Base-by-base conservation (phyloP, 1,284 basidiomycete species). In the Tylopilus sp. region DNA sequence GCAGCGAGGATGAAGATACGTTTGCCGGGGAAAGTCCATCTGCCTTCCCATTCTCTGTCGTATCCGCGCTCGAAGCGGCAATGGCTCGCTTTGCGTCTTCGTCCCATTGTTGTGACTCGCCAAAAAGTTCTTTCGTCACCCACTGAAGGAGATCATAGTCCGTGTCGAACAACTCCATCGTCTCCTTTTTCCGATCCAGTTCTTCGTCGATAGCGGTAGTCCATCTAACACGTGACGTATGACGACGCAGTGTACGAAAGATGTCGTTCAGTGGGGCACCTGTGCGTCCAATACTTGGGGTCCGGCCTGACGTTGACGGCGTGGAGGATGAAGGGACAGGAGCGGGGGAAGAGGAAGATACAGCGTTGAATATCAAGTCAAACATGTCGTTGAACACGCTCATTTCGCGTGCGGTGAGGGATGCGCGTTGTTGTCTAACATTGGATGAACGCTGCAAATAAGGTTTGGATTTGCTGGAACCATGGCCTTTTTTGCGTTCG, bases 131-230 rank as follows among this genome's bases (percentile, higher is more conserved):
- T 24, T 82, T 79, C 72, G 86, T 83, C 16, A 93, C 89, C 95
- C 95, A 97, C 53, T 89, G 84, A 47, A 96, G 81, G 36, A 96
- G 83, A 63, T 93, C 87, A 58, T 88, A 81, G 72, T 96, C 94
- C 3, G 87, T 91, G 29, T 84, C 79, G 69, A 92, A 92, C 9
- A 87, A 72, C 57, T 91, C 86, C 82, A 96, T 91, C 66, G 89
- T 87, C 74, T 95, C 94, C 74, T 89, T 90, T 73, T 93, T 89
- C 44, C 85, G 81, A 72, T 95, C 94, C n/a, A 95, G 80, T 63
- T 87, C 83, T 68, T 88, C 83, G 63, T 88, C 86, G 39, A 81
- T 81, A 62, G 84, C 83, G 4, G 81, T 81, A 4, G 86, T 86
- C 86, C 86, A 88, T 65, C 83, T 83, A 57, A 83, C 70, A 44